Percentiles rank a stretch among this genome's conserved stretches.
phyloP scores from a whole-genome alignment of 2,329 filamentous ascomycete species.

The Nemania abortiva region DNA sequence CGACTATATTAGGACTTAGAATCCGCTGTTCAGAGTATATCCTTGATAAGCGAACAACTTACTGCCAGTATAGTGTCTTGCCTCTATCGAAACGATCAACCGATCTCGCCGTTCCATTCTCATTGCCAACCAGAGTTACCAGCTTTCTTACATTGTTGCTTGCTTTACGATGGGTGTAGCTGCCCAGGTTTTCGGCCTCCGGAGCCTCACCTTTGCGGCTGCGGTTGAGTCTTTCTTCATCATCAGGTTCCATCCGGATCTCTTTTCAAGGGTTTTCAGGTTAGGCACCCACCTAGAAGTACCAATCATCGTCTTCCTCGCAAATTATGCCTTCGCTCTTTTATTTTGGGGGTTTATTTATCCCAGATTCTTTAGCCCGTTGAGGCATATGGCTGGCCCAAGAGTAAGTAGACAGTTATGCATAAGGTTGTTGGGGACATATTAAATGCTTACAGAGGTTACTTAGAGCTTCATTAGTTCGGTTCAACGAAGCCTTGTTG shows the following conservation, averaged over 20 bases:
- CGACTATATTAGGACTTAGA: neutral
- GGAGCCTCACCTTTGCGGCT: constrained; percentile 44
- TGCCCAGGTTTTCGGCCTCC: constrained; percentile 43
- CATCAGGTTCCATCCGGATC: constrained; percentile 44
- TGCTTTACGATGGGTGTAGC: constrained; percentile 24
- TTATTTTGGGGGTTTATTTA: constrained; percentile 42
- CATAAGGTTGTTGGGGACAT: neutral
- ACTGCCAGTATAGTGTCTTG: neutral
- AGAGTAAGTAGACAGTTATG: constrained; percentile 35
- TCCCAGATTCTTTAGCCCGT: constrained; percentile 43
- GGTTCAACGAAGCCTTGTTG: constrained; percentile 37
- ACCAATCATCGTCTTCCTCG: constrained; percentile 33
- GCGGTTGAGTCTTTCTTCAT: constrained; percentile 46
- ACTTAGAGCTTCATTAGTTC: constrained; percentile 33
- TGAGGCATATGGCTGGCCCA: constrained; percentile 43
- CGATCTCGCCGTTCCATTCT: neutral
- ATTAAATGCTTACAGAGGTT: constrained; percentile 7
- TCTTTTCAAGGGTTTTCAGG: constrained; percentile 26
- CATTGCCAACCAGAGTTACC: no score
- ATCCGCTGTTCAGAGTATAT: neutral
- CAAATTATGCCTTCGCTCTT: constrained; percentile 40
- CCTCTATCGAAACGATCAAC: neutral
- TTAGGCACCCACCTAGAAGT: constrained; percentile 24
- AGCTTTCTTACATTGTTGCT: neutral
- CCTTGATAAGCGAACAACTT: neutral